Base-by-base conservation (phyloP, 2,329 filamentous ascomycete genomes). In the Aspergillus aculeatus region DNA sequence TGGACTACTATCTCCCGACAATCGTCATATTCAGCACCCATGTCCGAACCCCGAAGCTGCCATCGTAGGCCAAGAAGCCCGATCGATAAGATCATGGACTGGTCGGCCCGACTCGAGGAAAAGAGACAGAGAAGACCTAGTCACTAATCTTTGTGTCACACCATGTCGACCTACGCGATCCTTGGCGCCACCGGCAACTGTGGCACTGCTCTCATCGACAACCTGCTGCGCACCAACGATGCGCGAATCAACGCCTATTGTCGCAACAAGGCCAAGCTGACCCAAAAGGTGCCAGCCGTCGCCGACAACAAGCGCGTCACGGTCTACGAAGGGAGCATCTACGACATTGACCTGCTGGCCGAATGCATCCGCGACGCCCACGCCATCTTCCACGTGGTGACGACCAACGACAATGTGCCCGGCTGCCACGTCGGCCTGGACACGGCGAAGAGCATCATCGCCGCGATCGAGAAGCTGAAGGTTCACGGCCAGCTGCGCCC, bases 341-440 rank as follows among this genome's bases (percentile, higher is more conserved):
- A 72, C 48, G 77, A 83, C 61, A 64, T 70, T 14, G 62, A 72
- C 0, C 68, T 81, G 1, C 58, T 83, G 2, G 59, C 64, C 2
- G 24, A 65, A 1, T 81, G 78, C 63, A 57, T 83, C 4, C 65
- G 67, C 6, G 73, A 65, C 55, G 64, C 64, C 51, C 62, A 62
- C 3, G 78, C 76, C 23, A 71, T 80, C 16, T 82, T 83, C 64
- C 65, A 78, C 2, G 66, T 69, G 10, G 71, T 80, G 0, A 66
- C 76, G 1, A 77, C 71, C 31, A 80, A 78, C 60, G 76, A 80
- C 68, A 81, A 82, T 67, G 62, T 78, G 1, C 81, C 81, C 0
- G 74, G 75, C 10, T 77, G 70, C 52, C 68, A 67, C 19, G 59
- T 82, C 2, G 67, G 66, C 2, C 73, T 76, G 52, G 77, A 82